These are phyloP conservation scores for Ceratocystis ficicola DNA, from an alignment of 2,329 filamentous ascomycete genomes.

Conservation along the genomic window DNA sequence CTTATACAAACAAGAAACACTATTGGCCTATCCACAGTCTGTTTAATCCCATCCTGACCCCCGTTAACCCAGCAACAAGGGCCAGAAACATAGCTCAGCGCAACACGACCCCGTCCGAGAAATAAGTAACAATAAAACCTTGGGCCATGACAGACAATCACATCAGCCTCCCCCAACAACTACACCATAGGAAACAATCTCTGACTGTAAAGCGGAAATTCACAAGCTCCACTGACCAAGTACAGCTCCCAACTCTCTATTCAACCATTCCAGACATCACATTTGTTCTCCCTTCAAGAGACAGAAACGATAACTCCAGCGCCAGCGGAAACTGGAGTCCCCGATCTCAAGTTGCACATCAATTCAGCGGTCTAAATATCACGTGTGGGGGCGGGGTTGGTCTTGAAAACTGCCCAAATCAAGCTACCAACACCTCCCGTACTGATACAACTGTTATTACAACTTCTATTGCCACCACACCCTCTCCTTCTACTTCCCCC, in stretches of 20 bases:
- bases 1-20: no score
- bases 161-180: neutral
- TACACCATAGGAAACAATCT: neutral
- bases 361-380: constrained; percentile 17
- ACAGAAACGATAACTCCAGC: constrained; percentile 8
- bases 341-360: constrained; percentile 18
- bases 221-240: constrained; percentile 15
- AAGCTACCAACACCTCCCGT: neutral
- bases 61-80: constrained; percentile 11
- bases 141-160: neutral
- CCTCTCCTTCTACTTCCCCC: neutral
- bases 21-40: neutral
- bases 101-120: neutral
- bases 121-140: neutral
- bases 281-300: constrained; percentile 17
- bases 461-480: neutral
- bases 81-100: neutral
- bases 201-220: constrained; percentile 11
- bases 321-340: constrained; percentile 14
- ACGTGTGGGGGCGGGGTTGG: constrained; percentile 12
- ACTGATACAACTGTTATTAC: no score
- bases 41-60: neutral
- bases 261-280: constrained; percentile 13
- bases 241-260: constrained; percentile 7
- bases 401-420: neutral